Percentiles rank a stretch among this genome's conserved stretches.
phyloP scores from a whole-genome alignment of 306 rosid genomes.

The Fragaria iinumae region DNA sequence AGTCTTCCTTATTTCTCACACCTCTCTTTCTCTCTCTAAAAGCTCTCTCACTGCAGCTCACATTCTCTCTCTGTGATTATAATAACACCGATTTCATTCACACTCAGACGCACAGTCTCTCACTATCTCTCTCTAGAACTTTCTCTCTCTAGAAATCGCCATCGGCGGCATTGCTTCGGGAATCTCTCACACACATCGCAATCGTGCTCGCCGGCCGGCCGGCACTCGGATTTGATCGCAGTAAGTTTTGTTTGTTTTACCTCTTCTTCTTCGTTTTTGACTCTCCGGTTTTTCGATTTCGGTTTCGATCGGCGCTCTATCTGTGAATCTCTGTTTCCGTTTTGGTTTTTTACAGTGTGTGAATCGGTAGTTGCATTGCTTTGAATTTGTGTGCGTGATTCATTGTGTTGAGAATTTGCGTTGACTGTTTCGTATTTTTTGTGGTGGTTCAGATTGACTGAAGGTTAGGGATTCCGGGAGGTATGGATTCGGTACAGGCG shows the following conservation, averaged over 20 bases:
- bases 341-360: conserved; percentile 7
- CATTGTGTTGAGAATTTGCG: conserved; percentile 1
- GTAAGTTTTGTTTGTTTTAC: conserved; percentile 35
- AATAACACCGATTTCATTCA: not conserved
- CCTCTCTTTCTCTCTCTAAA: conserved; percentile 20
- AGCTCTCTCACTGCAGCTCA: conserved; percentile 7
- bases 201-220: conserved; percentile 37
- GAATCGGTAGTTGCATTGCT: conserved; percentile 4
- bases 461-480: conserved; percentile 24
- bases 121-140: conserved; percentile 20
- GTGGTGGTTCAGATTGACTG: conserved; percentile 14
- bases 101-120: conserved; percentile 13
- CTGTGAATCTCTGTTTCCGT: not conserved
- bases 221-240: conserved; percentile 22
- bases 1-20: conserved; percentile 27
- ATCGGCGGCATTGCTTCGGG: conserved; percentile 29
- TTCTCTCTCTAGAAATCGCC: conserved; percentile 3
- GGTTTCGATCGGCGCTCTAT: not conserved
- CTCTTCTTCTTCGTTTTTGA: not conserved
- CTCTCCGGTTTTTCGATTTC: conserved; percentile 11
- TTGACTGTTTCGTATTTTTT: conserved; percentile 13
- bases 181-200: conserved; percentile 7
- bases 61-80: conserved; percentile 6
- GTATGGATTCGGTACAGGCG: conserved; percentile 60
- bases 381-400: not conserved